Base-by-base conservation (phyloP, 768 basidiomycete genomes). In the Lactarius psammicola region DNA sequence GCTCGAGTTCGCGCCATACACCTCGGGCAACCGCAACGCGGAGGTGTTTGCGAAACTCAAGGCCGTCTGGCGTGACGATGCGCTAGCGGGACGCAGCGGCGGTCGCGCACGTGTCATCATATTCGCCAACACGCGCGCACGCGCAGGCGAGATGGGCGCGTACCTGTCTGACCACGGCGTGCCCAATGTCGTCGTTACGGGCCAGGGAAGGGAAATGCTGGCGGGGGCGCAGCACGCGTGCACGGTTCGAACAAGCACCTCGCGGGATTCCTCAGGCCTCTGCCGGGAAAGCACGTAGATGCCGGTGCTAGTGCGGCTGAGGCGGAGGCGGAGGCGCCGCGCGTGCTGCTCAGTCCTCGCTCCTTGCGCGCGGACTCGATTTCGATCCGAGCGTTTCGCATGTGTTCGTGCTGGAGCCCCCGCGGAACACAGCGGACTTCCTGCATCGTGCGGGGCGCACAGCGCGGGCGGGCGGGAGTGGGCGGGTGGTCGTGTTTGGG, bases 341-440 rank as follows among this genome's bases (percentile, higher is more conserved):
- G 85, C 62, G 87, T 95, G 44, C 80, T 97, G 71, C 82, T 96
- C 61, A 95, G 95, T 38, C 95, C 0, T 95, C 94, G 6, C 80
- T 97, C 38, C 86, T 97, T 31, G 94, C 93, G 11, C 85, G 95
- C 23, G 95, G 95, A 1, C 83, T 96, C 1, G 95, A 97, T 75
- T 97, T 97, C 72, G 80, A 86, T 17, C 87, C 92, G 0, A 78
- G 78, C n/a, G 85, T 96, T 70, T 82, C 83, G 67, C 87, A 95
- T 71, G 90, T 96, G 3, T 89, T 97, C 74, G 88, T 96, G 69
- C 82, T 92, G 28, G 95, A 96, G 70, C 86, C 90, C 72, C 94
- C 95, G 23, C 79, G 90, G 69, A 95, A 94, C 74, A 90, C 90
- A 81, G 83, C 95, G 44, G 95, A 97, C 75, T 95, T 96, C 74